These are phyloP conservation scores for Paramecium sexaurelia DNA, from an alignment of 73 alveolate species.

Conservation along the genomic window DNA sequence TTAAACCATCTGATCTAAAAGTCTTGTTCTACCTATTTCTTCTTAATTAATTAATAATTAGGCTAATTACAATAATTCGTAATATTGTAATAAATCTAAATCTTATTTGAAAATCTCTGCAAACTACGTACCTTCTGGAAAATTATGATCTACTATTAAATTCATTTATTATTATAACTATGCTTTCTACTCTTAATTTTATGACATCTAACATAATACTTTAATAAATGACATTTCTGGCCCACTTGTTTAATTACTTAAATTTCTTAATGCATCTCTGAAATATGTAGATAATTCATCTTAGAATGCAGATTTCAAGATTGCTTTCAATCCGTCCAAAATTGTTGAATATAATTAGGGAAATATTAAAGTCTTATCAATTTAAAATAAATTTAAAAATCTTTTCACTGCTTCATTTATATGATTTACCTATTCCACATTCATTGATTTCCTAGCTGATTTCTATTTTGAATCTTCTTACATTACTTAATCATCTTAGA, in stretches of 20 bases:
- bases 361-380: neutral
- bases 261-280: neutral
- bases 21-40: neutral
- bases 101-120: neutral
- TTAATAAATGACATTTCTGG: conserved; percentile 34
- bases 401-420: neutral
- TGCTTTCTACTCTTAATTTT: neutral
- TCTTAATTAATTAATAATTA: conserved; percentile 6
- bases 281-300: conserved; percentile 14
- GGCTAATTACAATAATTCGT: conserved; percentile 17
- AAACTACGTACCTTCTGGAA: conserved; percentile 5
- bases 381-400: conserved; percentile 18
- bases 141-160: conserved; percentile 40
- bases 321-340: conserved; percentile 26
- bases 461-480: neutral
- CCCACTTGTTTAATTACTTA: neutral
- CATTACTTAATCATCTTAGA: neutral
- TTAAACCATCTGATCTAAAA: neutral
- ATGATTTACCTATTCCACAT: neutral
- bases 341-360: conserved; percentile 23
- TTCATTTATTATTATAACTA: neutral
- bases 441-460: conserved; percentile 32
- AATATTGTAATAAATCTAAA: neutral
- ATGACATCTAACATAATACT: neutral
- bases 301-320: neutral